phyloP scores from a whole-genome alignment of 495 filamentous ascomycete genomes.

The Bacidia rubella region DNA sequence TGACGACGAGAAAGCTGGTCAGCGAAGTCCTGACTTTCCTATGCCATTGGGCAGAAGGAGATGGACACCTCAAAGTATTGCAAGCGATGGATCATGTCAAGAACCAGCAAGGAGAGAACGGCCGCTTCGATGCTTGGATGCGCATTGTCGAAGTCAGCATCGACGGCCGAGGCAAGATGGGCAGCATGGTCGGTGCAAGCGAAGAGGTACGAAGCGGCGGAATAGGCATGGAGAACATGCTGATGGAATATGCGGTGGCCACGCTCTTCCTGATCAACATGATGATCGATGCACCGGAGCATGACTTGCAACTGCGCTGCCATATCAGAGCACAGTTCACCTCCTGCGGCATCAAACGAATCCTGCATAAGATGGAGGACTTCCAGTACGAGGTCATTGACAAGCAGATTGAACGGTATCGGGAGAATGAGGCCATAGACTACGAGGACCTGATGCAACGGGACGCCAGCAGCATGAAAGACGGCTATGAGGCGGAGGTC shows the following conservation, averaged over 20 bases:
- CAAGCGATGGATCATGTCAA: conserved; percentile 90
- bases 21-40: conserved; percentile 95
- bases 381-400: conserved; percentile 98
- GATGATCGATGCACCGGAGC: conserved; percentile 81
- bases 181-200: conserved; percentile 88
- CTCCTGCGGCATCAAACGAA: conserved; percentile 87
- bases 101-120: conserved; percentile 77
- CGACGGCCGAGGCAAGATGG: conserved; percentile 96
- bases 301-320: conserved; percentile 77
- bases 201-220: conserved; percentile 95
- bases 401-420: conserved; percentile 92
- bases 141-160: conserved; percentile 94
- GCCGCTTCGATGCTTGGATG: conserved; percentile 98
- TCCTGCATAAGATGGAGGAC: conserved; percentile 91
- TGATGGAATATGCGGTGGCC: conserved; percentile 98
- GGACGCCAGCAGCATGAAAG: conserved; percentile 80
- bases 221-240: conserved; percentile 95
- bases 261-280: conserved; percentile 94
- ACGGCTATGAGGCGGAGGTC: conserved; percentile 77
- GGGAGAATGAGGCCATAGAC: conserved; percentile 89
- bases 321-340: conserved; percentile 95
- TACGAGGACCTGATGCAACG: conserved; percentile 93
- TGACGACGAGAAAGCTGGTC: conserved; percentile 88
- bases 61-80: conserved; percentile 88
- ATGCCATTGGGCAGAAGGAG: conserved; percentile 89